Evolutionary conservation across 2,329 filamentous ascomycete genomes (phyloP), one percentile per base, ranked within the genome.

Genomic region (Talaromyces albobiverticillius): DNA sequence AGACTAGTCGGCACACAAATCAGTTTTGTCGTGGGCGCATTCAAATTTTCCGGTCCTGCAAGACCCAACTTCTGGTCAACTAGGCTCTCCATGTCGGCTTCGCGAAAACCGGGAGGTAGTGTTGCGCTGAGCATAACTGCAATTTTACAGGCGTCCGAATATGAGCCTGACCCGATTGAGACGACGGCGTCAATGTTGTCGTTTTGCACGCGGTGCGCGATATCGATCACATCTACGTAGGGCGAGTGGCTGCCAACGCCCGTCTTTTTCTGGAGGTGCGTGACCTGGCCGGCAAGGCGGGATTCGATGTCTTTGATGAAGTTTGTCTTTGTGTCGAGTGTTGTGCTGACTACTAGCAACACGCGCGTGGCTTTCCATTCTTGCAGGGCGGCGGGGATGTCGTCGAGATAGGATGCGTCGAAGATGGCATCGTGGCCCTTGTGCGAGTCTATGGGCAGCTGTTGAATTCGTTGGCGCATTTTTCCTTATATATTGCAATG

Each of bases 371-470:
- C 26, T 9, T 54, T 42, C 51, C 45, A 54, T 41, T 43, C 45
- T 31, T 43, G 18, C 10, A 54, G 26, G 14, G 51, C 36, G 16
- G 23, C 20, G 25, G 34, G 25, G 25, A 54, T 54, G 25, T 43
- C 45, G 23, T 43, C 45, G 16, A 53, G 51, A 38, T 53, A 53
- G n/a, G 51, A 46, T 3, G n/a, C 25, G 23, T 53, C 29, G 23
- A 53, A 42, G 16, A 47, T 53, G 29, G 45, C 34, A 18, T 46
- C 23, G 13, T 53, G 43, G 23, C 38, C 51, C 14, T 41, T 48
- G 32, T 38, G 42, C 8, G 22, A 38, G 25, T 46, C 32, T n/a
- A 54, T 14, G 6, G 62, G 65, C 57, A 67, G 46, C 16, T 67
- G 61, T 11, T 51, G 48, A 13, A 51, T 42, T 42, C 18, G 38